Conservation (phyloP, 345 rosid species). For the Psidium friedrichsthalianum region DNA sequence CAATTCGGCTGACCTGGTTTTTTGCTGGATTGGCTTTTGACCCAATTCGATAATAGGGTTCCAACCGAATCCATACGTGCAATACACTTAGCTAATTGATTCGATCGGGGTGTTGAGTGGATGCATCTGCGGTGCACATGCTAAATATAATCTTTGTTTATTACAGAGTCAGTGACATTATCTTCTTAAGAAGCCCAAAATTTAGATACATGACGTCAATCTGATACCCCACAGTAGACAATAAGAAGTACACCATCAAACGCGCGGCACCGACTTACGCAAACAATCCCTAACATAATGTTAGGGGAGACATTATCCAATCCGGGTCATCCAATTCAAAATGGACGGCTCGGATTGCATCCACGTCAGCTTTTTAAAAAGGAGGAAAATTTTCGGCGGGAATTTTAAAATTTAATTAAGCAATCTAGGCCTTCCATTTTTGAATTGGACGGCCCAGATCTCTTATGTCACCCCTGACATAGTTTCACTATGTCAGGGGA, state of each 20-base stretch:
- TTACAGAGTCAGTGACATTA: background rate
- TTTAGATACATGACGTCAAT: background rate
- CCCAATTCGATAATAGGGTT: background rate
- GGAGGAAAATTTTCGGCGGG: too few relatives aligned
- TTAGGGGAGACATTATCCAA: too few relatives aligned
- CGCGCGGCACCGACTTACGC: background rate
- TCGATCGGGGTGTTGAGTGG: background rate
- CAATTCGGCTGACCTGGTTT: background rate
- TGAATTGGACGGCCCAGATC: too few relatives aligned
- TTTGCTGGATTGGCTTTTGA: background rate
- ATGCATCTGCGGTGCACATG: background rate
- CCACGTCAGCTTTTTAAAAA: too few relatives aligned
- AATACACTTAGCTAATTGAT: background rate
- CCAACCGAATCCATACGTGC: background rate
- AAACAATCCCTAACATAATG: too few relatives aligned
- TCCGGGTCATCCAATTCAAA: too few relatives aligned
- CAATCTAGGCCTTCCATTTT: too few relatives aligned
- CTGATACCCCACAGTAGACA: background rate
- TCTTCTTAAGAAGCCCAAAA: background rate
- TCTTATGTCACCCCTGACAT: too few relatives aligned
- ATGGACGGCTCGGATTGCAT: too few relatives aligned
- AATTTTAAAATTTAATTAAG: too few relatives aligned
- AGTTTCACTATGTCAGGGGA: too few relatives aligned
- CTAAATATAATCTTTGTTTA: background rate
- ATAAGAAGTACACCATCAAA: background rate